phyloP scores from a whole-genome alignment of 129 eudicot species.

The Escallonia herrerae region DNA sequence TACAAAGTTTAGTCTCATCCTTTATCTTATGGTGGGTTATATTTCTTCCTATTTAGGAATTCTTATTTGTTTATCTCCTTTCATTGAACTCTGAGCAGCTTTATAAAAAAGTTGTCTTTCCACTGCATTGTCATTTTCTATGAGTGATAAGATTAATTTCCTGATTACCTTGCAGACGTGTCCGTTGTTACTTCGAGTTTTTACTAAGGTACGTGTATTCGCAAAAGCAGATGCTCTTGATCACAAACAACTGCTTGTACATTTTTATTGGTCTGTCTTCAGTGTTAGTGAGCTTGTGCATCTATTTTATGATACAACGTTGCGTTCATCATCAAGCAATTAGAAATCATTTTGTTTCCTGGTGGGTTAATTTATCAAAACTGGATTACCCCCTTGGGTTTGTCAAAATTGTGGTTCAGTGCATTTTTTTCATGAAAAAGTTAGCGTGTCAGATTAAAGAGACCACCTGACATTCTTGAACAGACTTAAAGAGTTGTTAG shows the following conservation, averaged over 20 bases:
- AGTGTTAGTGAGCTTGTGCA: background rate
- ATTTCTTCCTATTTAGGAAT: too few relatives aligned
- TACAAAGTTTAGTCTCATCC: too few relatives aligned
- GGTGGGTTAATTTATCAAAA: too few relatives aligned
- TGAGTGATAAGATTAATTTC: conserved; percentile 10
- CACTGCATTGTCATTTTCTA: conserved; percentile 5
- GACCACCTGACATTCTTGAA: too few relatives aligned
- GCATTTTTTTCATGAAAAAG: too few relatives aligned
- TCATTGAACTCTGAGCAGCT: background rate
- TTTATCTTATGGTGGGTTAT: too few relatives aligned
- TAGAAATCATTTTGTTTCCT: too few relatives aligned
- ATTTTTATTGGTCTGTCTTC: background rate
- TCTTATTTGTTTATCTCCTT: background rate
- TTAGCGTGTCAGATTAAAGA: too few relatives aligned
- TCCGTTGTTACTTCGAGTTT: conserved; percentile 87
- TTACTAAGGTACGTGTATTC: conserved; percentile 62
- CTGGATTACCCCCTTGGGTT: too few relatives aligned
- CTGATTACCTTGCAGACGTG: conserved; percentile 62
- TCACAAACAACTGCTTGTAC: background rate
- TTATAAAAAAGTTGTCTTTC: background rate
- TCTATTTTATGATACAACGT: background rate
- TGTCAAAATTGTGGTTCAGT: too few relatives aligned
- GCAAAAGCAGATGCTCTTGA: background rate
- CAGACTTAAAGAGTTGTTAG: too few relatives aligned
- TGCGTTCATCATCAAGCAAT: background rate